Evolutionary conservation across 805 yeast species (phyloP), one percentile per base, ranked within the genome.

Genomic region (Metschnikowia picachoensis): DNA sequence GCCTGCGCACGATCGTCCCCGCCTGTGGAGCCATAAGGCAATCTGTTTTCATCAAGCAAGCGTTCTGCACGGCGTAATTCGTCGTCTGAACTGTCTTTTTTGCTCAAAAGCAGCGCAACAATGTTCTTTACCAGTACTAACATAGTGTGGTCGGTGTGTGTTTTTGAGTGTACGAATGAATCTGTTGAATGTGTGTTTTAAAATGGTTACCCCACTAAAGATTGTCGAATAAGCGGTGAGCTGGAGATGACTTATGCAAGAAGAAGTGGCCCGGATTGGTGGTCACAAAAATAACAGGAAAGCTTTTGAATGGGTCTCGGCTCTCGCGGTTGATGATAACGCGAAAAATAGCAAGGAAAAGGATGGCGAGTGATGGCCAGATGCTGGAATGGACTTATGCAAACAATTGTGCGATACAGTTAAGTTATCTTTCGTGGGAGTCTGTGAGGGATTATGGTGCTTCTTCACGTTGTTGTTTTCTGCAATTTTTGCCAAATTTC

Each of bases 11-110:
- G 58, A 47, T 71, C 74, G 16, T 46, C 40, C n/a, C 44, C 45
- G 15, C 36, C 41, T 8, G 67, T 61, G 8, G 74, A 49, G 3
- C 76, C 76, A 51, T 70, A 72, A 12, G 72, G 73, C 6, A 56
- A 44, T 44, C 66, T 63, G 48, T 65, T 66, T 47, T 61, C 56
- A 16, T 65, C 60, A 33, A 71, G 61, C 42, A 66, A 57, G 32
- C 64, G 40, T 41, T 67, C 61, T 28, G 66, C 67, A 35, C 62
- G 51, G 15, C 53, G 61, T 51, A 66, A 60, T 38, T 67, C 69
- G 12, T 57, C 67, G 43, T 51, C 59, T 31, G 50, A 57, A 32
- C 50, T 41, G 44, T 57, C 53, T 10, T 51, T 39, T 20, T 57
- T 48, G 42, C 47, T 45, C 35, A 70, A 55, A 12, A 70, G 55